Evolutionary conservation across 2,329 filamentous ascomycete species (phyloP), one percentile per base, ranked within the genome.

Genomic region (Chaetomium olivaceum): DNA sequence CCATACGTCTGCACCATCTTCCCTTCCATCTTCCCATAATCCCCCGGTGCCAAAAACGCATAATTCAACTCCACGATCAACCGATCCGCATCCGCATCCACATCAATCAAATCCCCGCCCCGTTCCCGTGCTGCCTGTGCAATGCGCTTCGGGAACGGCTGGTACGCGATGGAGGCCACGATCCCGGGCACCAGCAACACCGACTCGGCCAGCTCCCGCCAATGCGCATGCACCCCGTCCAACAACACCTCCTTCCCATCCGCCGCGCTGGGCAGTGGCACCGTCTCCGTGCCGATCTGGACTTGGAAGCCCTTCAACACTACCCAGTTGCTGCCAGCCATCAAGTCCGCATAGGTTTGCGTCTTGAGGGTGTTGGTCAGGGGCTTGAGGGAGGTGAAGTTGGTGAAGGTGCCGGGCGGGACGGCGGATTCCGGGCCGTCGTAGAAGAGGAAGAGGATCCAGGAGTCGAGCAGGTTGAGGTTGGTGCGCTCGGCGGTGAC

Each of bases 371-470:
- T 69, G 70, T 85, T 82, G 25, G 79, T 71, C 0, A 77, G 66
- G 1, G 80, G 78, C 3, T 75, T 71, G 56, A 85, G 78, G 48
- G 77, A 77, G 1, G 82, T 81, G 73, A 89, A 89, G 64, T 82
- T 81, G 64, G 81, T 78, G 65, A 90, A 89, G 2, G 84, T 80
- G 4, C 78, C 82, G 1, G 77, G 71, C 0, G 87, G 86, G 0
- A 81, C 81, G 59, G 76, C 74, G 0, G 36, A 27, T 36, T 46
- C 56, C 1, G 81, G 80, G 1, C 84, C 87, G 73, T 89, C 84
- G 73, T 89, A 89, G 77, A 87, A 89, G 43, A 87, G 73, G 74
- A 89, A 89, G 66, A 89, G 74, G 64, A 86, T 80, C 84, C 85
- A 88, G 23, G 83, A 77, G 67, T 87, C 79, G 56, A 86, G 69